phyloP scores from a whole-genome alignment of 1,139 yeast species.

The Citeromyces hawaiiensis region DNA sequence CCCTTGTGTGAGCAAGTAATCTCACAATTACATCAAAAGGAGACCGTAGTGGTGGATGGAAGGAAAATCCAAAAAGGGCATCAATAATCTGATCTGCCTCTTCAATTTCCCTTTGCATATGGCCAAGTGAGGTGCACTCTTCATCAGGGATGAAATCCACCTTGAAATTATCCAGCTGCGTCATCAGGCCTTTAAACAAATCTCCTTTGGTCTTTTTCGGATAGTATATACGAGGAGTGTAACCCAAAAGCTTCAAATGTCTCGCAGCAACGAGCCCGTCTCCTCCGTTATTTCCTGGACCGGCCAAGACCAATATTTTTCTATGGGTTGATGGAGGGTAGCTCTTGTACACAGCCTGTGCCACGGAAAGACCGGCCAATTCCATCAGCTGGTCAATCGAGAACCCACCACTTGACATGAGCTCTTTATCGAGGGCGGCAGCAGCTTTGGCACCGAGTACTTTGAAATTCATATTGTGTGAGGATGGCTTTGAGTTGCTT shows the following conservation, averaged over 20 bases:
- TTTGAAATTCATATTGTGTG: slow-evolving; percentile 16
- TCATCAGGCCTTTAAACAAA: slow-evolving; percentile 30
- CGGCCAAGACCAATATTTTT: slow-evolving; percentile 59
- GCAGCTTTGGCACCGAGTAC: slow-evolving; percentile 57
- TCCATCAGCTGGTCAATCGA: slow-evolving; percentile 95
- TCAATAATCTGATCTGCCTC: slow-evolving; percentile 45
- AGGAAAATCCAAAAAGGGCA: slow-evolving; percentile 86
- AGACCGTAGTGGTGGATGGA: slow-evolving; percentile 73
- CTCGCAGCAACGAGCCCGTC: slow-evolving; percentile 95
- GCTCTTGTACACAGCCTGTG: slow-evolving; percentile 63
- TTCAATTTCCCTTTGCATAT: slow-evolving; percentile 6
- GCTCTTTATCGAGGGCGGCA: slow-evolving; percentile 66
- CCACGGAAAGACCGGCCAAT: slow-evolving; percentile 88
- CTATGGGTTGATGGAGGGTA: slow-evolving; percentile 38
- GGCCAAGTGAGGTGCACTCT: slow-evolving; percentile 16
- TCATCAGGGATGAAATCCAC: slow-evolving; percentile 28
- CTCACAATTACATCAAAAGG: slow-evolving; percentile 58
- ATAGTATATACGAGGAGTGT: slow-evolving; percentile 55
- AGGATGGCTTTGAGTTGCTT: no score
- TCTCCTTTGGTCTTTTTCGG: slow-evolving; percentile 43
- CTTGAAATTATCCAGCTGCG: slow-evolving; percentile 46
- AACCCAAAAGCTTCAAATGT: slow-evolving; percentile 73
- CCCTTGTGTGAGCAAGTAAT: slow-evolving; percentile 26
- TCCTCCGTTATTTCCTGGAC: slow-evolving; percentile 97
- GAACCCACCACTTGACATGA: slow-evolving; percentile 76